Percentiles rank a stretch among this genome's conserved stretches.
These are phyloP conservation scores for Brassica nigra DNA, from an alignment of 345 rosid species.

Conservation along the genomic window DNA sequence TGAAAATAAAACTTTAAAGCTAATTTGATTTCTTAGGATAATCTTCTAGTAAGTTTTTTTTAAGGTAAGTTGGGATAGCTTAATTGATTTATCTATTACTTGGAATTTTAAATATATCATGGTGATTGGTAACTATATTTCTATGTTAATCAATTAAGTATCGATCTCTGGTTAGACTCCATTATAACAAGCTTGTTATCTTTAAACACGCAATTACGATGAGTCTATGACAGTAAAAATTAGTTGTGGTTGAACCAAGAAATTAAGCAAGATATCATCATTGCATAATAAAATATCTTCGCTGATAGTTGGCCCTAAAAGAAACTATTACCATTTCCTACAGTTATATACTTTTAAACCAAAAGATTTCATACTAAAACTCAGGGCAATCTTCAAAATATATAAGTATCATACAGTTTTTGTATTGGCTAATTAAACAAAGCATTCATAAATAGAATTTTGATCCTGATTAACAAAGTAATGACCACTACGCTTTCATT, in stretches of 20 bases:
- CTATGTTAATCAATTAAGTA: slow-evolving; percentile 22
- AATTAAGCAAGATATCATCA: slow-evolving; percentile 26
- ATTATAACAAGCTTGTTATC: slow-evolving; percentile 25
- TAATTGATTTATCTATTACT: not conserved
- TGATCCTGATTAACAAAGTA: not conserved
- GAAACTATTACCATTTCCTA: not conserved
- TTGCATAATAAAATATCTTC: slow-evolving; percentile 9
- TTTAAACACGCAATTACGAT: slow-evolving; percentile 20
- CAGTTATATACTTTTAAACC: not conserved
- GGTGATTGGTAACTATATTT: not conserved
- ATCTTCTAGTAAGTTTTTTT: not conserved
- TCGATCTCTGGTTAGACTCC: slow-evolving; percentile 14
- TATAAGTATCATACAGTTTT: not conserved
- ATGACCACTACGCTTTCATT: not conserved
- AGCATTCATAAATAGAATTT: not conserved
- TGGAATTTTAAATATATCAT: slow-evolving; percentile 16
- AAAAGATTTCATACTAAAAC: not conserved
- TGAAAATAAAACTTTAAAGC: not conserved
- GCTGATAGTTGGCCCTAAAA: not conserved
- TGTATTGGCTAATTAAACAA: not conserved
- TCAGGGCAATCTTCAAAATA: not conserved
- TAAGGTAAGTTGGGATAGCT: not conserved
- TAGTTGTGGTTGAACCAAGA: not conserved
- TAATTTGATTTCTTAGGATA: not conserved
- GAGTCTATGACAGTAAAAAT: not conserved